A percentile compares a stretch with the other conserved stretches of the same genome.
These are phyloP conservation scores for Gossypium schwendimanii DNA, from an alignment of 441 rosid species.

Conservation along the genomic window DNA sequence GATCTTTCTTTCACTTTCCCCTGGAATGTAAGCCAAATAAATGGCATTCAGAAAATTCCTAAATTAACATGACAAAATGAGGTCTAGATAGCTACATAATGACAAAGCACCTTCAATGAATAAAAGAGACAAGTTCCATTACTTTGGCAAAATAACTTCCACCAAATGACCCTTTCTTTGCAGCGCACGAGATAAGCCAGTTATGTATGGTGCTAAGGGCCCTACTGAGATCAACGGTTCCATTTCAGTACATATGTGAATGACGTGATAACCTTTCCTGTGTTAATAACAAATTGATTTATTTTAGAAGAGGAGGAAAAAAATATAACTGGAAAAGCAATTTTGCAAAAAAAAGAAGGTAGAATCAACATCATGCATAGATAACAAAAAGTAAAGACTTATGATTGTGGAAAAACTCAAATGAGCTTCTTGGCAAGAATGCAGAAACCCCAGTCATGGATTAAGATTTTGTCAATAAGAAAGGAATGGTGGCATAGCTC, in stretches of 20 bases:
- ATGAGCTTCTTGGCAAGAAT: background rate
- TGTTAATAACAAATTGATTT: constrained; percentile 12
- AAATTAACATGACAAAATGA: constrained; percentile 1
- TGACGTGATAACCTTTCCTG: constrained; percentile 63
- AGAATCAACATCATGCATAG: background rate
- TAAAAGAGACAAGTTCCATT: constrained; percentile 18
- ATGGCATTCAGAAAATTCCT: background rate
- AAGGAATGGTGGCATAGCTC: background rate
- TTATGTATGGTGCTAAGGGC: constrained; percentile 60
- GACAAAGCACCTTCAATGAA: background rate
- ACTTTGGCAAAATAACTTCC: constrained; percentile 87
- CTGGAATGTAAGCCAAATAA: background rate
- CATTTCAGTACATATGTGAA: constrained; percentile 87
- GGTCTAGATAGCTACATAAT: background rate
- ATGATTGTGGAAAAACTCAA: constrained; percentile 1
- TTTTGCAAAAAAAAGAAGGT: background rate
- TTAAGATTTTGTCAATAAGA: background rate
- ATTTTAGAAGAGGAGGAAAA: constrained; percentile 8
- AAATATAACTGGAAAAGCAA: background rate
- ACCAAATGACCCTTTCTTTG: constrained; percentile 65
- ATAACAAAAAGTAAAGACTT: background rate
- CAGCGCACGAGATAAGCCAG: constrained; percentile 51
- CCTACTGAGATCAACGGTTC: constrained; percentile 61
- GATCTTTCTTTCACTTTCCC: background rate
- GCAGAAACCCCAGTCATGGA: background rate